Conservation (phyloP, 495 filamentous ascomycete species). For the Hypoxylon fragiforme region DNA sequence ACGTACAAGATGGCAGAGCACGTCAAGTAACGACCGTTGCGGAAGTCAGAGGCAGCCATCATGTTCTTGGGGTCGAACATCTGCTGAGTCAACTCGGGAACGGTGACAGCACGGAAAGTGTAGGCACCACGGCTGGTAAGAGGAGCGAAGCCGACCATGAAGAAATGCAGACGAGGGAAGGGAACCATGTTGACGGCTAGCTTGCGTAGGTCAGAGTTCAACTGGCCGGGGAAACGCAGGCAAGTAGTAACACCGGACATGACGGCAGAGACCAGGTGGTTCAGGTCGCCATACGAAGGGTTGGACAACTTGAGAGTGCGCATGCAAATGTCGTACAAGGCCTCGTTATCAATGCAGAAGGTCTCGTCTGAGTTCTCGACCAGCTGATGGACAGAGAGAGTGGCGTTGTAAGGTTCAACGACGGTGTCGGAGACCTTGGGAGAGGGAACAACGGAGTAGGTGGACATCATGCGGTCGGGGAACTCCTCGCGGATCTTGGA, state of each 20-base stretch:
- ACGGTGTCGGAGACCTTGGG: slow-evolving; percentile 99
- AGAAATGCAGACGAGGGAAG: slow-evolving; percentile 99
- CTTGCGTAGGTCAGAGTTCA: slow-evolving; percentile 99
- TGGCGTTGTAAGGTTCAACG: slow-evolving; percentile 99
- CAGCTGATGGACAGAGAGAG: slow-evolving; percentile 97
- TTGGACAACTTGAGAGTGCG: slow-evolving; percentile 97
- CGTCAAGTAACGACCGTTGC: slow-evolving; percentile 98
- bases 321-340: slow-evolving; percentile 99
- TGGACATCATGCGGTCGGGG: slow-evolving; percentile 99
- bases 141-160: slow-evolving; percentile 99
- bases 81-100: slow-evolving; percentile 99
- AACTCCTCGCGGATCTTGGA: slow-evolving; percentile 99
- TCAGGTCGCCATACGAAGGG: slow-evolving; percentile 98
- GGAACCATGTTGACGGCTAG: slow-evolving; percentile 99
- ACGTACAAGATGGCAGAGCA: slow-evolving; percentile 95
- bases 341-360: slow-evolving; percentile 99
- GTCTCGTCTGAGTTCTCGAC: slow-evolving; percentile 99
- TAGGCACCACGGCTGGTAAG: slow-evolving; percentile 93
- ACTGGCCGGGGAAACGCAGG: slow-evolving; percentile 98
- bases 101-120: slow-evolving; percentile 95
- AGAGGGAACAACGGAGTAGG: slow-evolving; percentile 99
- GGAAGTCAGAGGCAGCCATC: slow-evolving; percentile 99
- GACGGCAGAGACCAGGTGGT: slow-evolving; percentile 99
- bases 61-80: slow-evolving; percentile 99
- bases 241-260: slow-evolving; percentile 99